These are phyloP conservation scores for Vanrija pseudolonga DNA, from an alignment of 1,284 basidiomycete species.

Conservation along the genomic window DNA sequence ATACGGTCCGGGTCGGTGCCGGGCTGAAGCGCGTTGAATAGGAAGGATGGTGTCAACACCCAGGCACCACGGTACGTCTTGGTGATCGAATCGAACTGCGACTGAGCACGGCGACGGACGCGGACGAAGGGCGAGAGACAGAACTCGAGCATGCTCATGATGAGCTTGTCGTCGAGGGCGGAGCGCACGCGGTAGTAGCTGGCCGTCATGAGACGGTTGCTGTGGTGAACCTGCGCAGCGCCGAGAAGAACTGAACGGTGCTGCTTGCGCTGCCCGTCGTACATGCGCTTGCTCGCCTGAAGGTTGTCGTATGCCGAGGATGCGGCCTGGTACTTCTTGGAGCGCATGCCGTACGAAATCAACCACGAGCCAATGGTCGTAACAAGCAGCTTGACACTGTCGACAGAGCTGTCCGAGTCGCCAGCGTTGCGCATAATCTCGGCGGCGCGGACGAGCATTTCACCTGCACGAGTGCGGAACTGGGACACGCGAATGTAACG, in stretches of 20 bases:
- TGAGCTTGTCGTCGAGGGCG: constrained; percentile 71
- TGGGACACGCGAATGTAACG: constrained; percentile 65
- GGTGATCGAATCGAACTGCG: constrained; percentile 34
- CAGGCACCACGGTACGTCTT: constrained; percentile 81
- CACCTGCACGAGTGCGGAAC: constrained; percentile 66
- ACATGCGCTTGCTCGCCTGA: constrained; percentile 38
- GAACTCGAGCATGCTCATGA: constrained; percentile 74
- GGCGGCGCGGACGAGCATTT: constrained; percentile 68
- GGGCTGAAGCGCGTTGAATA: constrained; percentile 70
- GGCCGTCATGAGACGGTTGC: constrained; percentile 40
- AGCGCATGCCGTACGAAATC: constrained; percentile 42
- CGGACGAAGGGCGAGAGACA: constrained; percentile 82
- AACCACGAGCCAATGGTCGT: constrained; percentile 45
- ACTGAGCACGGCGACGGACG: constrained; percentile 45
- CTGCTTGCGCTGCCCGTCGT: constrained; percentile 42
- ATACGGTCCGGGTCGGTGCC: constrained; percentile 87
- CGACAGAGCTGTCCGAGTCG: constrained; percentile 83
- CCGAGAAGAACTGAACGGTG: constrained; percentile 42
- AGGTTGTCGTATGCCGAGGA: constrained; percentile 34
- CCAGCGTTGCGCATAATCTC: constrained; percentile 65
- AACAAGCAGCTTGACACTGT: constrained; percentile 64
- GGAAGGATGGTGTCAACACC: constrained; percentile 63
- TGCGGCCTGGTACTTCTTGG: constrained; percentile 39
- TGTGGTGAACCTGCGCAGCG: constrained; percentile 37
- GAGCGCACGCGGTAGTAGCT: constrained; percentile 73